A percentile compares a stretch with the other conserved stretches of the same genome.
phyloP scores from a whole-genome alignment of 345 rosid species.

The Reutealis trisperma region DNA sequence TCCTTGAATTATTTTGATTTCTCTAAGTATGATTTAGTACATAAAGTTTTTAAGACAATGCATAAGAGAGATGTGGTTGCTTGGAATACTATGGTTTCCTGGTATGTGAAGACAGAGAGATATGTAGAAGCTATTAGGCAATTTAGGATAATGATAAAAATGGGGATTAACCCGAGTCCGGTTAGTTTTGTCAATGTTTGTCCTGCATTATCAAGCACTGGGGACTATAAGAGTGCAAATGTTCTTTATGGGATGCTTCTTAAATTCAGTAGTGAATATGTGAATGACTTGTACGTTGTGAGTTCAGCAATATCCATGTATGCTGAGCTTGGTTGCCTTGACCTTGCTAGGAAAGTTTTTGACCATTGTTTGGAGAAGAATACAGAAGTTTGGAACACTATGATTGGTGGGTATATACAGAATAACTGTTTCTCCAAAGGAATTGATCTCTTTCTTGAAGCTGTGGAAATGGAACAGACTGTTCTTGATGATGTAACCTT shows the following conservation, averaged over 20 bases:
- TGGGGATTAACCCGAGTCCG: conserved; percentile 62
- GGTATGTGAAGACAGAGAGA: conserved; percentile 77
- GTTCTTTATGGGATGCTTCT: conserved; percentile 64
- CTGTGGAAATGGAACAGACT: conserved; percentile 45
- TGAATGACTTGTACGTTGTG: conserved; percentile 64
- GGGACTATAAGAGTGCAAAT: conserved; percentile 49
- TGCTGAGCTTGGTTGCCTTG: conserved; percentile 68
- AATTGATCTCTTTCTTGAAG: conserved; percentile 60
- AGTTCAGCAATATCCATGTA: conserved; percentile 69
- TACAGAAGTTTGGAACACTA: conserved; percentile 84
- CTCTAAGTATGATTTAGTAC: conserved; percentile 52
- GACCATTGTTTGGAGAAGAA: conserved; percentile 56
- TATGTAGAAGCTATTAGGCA: conserved; percentile 51
- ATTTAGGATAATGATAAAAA: conserved; percentile 62
- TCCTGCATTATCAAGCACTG: conserved; percentile 61
- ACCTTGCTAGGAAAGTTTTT: conserved; percentile 63
- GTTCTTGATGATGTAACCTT: conserved; percentile 66
- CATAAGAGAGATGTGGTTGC: conserved; percentile 72
- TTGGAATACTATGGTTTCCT: conserved; percentile 77
- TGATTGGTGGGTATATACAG: conserved; percentile 72
- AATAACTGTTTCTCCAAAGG: conserved; percentile 47
- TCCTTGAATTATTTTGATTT: conserved; percentile 22
- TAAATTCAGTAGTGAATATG: conserved; percentile 60
- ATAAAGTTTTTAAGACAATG: conserved; percentile 61
- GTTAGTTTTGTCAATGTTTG: conserved; percentile 80